Evolutionary conservation across 805 yeast species (phyloP).

Genomic region (Teunomyces funiuensis): DNA sequence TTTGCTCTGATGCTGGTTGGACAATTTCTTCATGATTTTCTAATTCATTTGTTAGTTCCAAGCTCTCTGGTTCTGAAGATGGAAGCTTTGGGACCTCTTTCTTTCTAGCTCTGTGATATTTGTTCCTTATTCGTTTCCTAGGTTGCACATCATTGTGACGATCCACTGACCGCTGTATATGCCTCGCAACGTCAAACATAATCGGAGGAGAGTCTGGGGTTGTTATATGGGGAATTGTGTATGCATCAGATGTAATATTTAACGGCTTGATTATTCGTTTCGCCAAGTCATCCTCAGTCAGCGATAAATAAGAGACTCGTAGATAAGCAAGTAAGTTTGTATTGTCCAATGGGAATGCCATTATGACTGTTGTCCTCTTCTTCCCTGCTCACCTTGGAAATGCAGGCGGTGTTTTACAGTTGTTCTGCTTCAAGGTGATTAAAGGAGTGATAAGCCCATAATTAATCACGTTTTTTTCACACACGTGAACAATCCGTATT

Average conservation of each 20-base stretch:
- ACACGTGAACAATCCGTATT: slow-evolving; percentile 6
- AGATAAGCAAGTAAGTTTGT: slow-evolving; percentile 29
- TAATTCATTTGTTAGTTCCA: slow-evolving; percentile 1
- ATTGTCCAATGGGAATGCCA: slow-evolving; percentile 40
- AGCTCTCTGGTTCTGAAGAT: not conserved
- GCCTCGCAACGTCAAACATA: slow-evolving; percentile 24
- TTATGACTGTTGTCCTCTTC: slow-evolving; percentile 9
- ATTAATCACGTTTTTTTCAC: not conserved
- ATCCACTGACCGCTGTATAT: slow-evolving; percentile 17
- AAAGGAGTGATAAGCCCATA: not conserved
- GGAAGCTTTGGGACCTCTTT: not conserved
- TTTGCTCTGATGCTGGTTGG: not conserved
- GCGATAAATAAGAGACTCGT: slow-evolving; percentile 25
- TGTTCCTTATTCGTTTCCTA: slow-evolving; percentile 2
- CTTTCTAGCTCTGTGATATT: not conserved
- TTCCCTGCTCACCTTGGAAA: not conserved
- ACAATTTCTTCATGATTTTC: not conserved
- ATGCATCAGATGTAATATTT: slow-evolving; percentile 2
- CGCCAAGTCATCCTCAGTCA: slow-evolving; percentile 23
- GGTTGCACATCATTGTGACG: not conserved
- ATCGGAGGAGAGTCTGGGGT: slow-evolving; percentile 34
- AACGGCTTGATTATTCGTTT: slow-evolving; percentile 21
- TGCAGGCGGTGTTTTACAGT: too few species aligned
- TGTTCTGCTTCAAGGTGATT: not conserved
- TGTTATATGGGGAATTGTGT: not conserved